phyloP scores from a whole-genome alignment of 768 basidiomycete genomes.

The Candolleomyces eurysporus region DNA sequence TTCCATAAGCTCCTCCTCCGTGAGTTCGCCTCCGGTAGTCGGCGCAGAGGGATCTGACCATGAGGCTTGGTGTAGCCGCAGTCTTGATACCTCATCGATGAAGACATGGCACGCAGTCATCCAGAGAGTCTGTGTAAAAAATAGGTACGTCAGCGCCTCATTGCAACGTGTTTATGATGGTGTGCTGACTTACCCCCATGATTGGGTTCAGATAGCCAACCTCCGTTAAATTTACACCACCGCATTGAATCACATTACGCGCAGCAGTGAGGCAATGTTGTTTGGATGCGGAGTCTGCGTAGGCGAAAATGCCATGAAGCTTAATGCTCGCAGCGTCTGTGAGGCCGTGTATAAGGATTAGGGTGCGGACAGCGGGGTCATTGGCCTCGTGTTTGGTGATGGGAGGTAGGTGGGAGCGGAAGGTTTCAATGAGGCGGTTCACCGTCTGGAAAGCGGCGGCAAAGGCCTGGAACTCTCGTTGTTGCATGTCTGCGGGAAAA shows the following conservation, averaged over 20 bases:
- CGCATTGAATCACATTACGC: constrained; percentile 39
- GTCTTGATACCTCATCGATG: constrained; percentile 43
- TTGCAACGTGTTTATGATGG: constrained; percentile 9
- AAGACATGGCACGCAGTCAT: constrained; percentile 45
- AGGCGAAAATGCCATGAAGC: constrained; percentile 48
- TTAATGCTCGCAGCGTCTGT: constrained; percentile 50
- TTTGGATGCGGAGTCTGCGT: constrained; percentile 39
- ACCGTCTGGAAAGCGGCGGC: constrained; percentile 42
- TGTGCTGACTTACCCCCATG: constrained; percentile 42
- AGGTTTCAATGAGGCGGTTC: constrained; percentile 42
- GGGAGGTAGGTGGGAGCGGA: constrained; percentile 34
- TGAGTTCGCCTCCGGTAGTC: constrained; percentile 16
- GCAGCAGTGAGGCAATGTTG: constrained; percentile 44
- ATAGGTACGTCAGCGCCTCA: constrained; percentile 1
- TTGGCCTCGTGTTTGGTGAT: constrained; percentile 28
- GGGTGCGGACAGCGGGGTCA: constrained; percentile 32
- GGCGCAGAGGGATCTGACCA: constrained; percentile 27
- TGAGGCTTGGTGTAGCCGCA: constrained; percentile 30
- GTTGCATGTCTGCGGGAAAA: constrained; percentile 33
- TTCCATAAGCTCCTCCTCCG: constrained; percentile 43
- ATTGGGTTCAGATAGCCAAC: constrained; percentile 46
- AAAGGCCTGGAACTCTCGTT: constrained; percentile 41
- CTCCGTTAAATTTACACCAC: constrained; percentile 36
- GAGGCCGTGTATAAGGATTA: constrained; percentile 48
- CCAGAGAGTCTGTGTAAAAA: constrained; percentile 40